These are phyloP conservation scores for Neurospora terricola DNA, from an alignment of 495 filamentous ascomycete genomes.

Conservation along the genomic window DNA sequence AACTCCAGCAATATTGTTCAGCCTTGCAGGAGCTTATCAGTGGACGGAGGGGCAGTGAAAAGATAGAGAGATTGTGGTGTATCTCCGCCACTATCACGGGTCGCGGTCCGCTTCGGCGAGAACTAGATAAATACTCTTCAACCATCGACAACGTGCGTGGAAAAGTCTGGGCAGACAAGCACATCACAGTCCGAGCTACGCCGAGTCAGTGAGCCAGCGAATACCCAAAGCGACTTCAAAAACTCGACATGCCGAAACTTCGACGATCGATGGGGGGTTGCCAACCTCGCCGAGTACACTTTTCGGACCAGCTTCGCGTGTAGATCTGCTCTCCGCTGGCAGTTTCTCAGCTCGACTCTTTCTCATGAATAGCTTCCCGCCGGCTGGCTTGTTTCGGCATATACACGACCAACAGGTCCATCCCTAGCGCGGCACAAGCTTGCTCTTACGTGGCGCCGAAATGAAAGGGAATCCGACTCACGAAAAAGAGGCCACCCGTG, in stretches of 20 bases:
- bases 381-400: background rate
- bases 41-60: background rate
- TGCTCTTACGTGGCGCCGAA: background rate
- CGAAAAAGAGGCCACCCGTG: background rate
- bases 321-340: background rate
- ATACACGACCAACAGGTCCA: background rate
- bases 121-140: background rate
- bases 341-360: background rate
- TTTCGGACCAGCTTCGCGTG: background rate
- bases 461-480: background rate
- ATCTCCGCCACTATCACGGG: background rate
- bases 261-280: background rate
- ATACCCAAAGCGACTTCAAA: background rate
- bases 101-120: background rate
- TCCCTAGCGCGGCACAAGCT: background rate
- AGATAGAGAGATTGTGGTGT: background rate
- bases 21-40: background rate
- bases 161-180: background rate
- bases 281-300: background rate
- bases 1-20: background rate
- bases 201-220: background rate
- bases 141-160: background rate
- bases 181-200: background rate
- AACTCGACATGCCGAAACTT: background rate
- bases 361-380: background rate